Percentiles rank a stretch among this genome's conserved stretches.
These are phyloP conservation scores for Yamadazyma tumulicola DNA, from an alignment of 805 yeast genomes.

Conservation along the genomic window DNA sequence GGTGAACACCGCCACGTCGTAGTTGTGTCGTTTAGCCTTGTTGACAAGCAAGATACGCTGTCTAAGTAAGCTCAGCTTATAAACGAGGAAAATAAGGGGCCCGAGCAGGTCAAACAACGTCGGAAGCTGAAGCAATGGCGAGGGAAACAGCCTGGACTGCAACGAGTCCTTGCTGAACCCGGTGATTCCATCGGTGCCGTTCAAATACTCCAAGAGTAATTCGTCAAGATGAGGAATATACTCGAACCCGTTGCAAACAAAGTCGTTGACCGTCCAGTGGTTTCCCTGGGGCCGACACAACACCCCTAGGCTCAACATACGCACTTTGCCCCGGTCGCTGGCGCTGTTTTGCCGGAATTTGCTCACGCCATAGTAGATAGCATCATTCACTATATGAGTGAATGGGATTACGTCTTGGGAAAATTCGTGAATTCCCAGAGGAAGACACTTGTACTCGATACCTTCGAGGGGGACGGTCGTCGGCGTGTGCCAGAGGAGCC, in stretches of 20 bases:
- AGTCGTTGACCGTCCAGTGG: slow-evolving; percentile 36
- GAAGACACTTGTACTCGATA: slow-evolving; percentile 37
- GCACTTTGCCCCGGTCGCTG: slow-evolving; percentile 24
- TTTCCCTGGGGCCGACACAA: slow-evolving; percentile 26
- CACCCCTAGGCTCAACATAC: slow-evolving; percentile 39
- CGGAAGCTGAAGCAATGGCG: slow-evolving; percentile 28
- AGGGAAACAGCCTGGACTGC: slow-evolving; percentile 4
- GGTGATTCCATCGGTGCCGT: slow-evolving; percentile 10
- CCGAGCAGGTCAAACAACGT: slow-evolving; percentile 51
- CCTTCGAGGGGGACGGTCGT: slow-evolving; percentile 23
- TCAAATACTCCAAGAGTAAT: slow-evolving; percentile 20
- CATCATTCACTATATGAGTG: slow-evolving; percentile 22
- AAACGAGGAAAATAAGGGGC: slow-evolving; percentile 60
- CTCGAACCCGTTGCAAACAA: slow-evolving; percentile 37
- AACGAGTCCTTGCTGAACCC: slow-evolving; percentile 2
- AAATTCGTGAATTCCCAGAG: slow-evolving; percentile 40
- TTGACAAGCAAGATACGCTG: slow-evolving; percentile 50
- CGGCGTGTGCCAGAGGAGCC: slow-evolving; percentile 32
- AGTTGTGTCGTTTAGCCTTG: slow-evolving; percentile 21
- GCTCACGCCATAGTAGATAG: slow-evolving; percentile 32
- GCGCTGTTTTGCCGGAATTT: slow-evolving; percentile 20
- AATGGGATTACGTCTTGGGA: slow-evolving; percentile 27
- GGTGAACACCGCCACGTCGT: slow-evolving; percentile 41
- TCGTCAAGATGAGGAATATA: slow-evolving; percentile 26
- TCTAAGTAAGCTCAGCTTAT: slow-evolving; percentile 60